Evolutionary conservation across 129 eudicot genomes (phyloP).

Genomic region (Flaveria robusta): DNA sequence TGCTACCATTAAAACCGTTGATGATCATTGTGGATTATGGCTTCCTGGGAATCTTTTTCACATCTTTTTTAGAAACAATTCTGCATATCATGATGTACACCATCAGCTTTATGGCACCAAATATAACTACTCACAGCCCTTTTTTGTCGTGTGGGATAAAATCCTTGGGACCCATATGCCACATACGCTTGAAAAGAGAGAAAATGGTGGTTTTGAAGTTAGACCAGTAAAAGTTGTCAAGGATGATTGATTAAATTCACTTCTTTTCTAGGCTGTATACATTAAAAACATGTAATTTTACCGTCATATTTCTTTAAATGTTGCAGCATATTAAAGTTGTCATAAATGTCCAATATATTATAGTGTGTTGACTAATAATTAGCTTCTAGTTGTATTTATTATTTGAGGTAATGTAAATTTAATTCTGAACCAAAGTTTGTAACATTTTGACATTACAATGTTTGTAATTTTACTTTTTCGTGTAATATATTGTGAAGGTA

Average conservation of each 20-base stretch:
- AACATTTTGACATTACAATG: conserved; percentile 14
- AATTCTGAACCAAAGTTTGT: conserved; percentile 20
- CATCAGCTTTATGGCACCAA: conserved; percentile 90
- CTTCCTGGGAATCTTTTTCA: conserved; percentile 89
- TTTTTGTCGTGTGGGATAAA: conserved; percentile 77
- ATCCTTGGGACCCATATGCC: conserved; percentile 84
- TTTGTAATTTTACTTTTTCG: background rate
- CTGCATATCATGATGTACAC: conserved; percentile 92
- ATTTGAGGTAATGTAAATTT: conserved; percentile 14
- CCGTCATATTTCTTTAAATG: conserved; percentile 15
- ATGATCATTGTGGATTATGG: conserved; percentile 94
- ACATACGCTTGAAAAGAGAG: conserved; percentile 60
- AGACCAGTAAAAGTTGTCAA: conserved; percentile 67
- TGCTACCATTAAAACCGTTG: conserved; percentile 86
- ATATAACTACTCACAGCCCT: conserved; percentile 85
- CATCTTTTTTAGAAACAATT: conserved; percentile 66
- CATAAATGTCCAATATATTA: conserved; percentile 27
- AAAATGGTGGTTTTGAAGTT: conserved; percentile 77
- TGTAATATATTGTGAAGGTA: background rate
- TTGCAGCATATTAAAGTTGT: conserved; percentile 8
- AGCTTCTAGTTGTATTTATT: background rate
- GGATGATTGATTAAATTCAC: conserved; percentile 42
- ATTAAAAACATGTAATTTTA: conserved; percentile 33
- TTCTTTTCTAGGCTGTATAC: conserved; percentile 21
- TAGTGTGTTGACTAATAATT: conserved; percentile 6